Evolutionary conservation across 805 yeast genomes (phyloP), one percentile per base, ranked within the genome.

Genomic region (Metschnikowia similis): DNA sequence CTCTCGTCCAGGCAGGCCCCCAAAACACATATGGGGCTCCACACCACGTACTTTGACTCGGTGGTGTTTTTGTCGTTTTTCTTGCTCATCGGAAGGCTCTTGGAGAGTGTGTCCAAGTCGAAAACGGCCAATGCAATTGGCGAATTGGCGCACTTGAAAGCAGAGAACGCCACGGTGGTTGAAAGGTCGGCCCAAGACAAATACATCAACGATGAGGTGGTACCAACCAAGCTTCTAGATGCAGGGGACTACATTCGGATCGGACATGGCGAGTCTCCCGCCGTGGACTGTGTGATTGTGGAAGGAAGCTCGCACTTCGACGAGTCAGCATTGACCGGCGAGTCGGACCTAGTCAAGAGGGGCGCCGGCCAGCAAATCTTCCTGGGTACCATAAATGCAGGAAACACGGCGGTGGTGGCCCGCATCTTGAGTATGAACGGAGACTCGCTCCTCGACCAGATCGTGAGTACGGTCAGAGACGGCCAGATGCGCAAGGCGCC

Each of bases 401-500:
- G 92, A 1, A 71, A 76, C 14, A 70, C 67, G 6, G 65, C 85
- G 0, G 69, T 85, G 4, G 61, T 77, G 31, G 85, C 84, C 9
- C 79, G 74, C 54, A 74, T 85, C 26, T 70, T 78, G 4, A 78
- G 87, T 11, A 66, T 79, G 21, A 83, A 82, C 42, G 85, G 86
- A 6, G 81, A 78, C 16, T 84, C 91, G 0, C 67, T 87, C 44
- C 72, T 86, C 36, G 89, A 85, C 56, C 87, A 82, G 52, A 87
- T 86, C 48, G 83, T 86, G 13, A 72, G 74, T 28, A 80, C 85
- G 0, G 92, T 86, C 0, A 73, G 91, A 46, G 84, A 82, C 53
- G 91, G 92, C 1, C 91, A 86, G 59, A 64, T 84, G 65, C 75
- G 80, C 41, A 79, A 84, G 50, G 89, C 91, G 0, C 90, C 90